Base-by-base conservation (phyloP, 179 eudicot genomes). In the Gypsophila paniculata region DNA sequence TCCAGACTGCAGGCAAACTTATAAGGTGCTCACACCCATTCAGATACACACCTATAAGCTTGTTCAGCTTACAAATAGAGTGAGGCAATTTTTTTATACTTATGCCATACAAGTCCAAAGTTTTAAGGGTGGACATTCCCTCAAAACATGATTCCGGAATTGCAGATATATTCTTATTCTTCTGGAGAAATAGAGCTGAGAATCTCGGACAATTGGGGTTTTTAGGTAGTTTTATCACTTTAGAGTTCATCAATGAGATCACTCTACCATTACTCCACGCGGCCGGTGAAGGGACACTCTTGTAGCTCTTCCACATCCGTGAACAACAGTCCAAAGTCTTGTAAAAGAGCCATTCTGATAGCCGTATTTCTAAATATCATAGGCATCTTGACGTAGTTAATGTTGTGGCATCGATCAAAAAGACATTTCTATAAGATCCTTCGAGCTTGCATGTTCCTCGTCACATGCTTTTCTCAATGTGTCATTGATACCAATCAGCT, bases 161-260 rank as follows among this genome's bases (percentile, higher is more conserved):
- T 1, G 3, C 22, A 23, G 72, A 73, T 13, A 80, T 64, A 2
- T 32, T 68, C 39, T 49, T 63, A 65, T 76, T 82, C 52, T 76
- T 73, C 42, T 82, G 88, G 21, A 85, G 74, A 57, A 85, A 79
- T 48, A 85, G 67, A 61, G 85, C 64, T 34, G 85, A 85, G 71
- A 85, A 61, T 53, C 2, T 52, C 1, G 53, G 42, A 61, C 84
- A 73, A 25, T 72, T 66, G 1, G 82, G 82, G n/a, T 49, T 61
- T 1, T 68, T 61, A 44, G 85, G 83, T 55, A 85, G 72, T 52
- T 62, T 70, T 0, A 51, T 19, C n/a, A 79, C 42, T 59, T 65
- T 25, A n/a, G 74, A 64, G 22, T 69, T 70, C 60, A 78, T 64
- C 52, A 78, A 48, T 6, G 81, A 78, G 42, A 78, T 34, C 22